These are phyloP conservation scores for Tephrocybe sp. DNA, from an alignment of 768 basidiomycete species.

Conservation along the genomic window DNA sequence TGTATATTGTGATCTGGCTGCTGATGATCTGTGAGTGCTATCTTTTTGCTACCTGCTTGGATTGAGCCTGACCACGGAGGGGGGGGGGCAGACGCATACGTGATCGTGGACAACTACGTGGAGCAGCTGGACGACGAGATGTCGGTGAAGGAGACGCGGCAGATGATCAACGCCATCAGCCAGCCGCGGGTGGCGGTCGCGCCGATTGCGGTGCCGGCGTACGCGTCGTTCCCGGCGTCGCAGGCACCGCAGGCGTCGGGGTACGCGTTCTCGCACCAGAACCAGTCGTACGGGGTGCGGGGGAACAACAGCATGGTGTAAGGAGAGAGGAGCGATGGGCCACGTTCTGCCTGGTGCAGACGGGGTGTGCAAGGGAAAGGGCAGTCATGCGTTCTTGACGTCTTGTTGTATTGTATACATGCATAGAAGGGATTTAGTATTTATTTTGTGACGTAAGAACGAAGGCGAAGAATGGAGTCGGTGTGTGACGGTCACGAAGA, in stretches of 20 bases:
- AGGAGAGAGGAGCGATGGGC: conserved; percentile 3
- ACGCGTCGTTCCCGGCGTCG: conserved; percentile 13
- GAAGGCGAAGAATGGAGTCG: background rate
- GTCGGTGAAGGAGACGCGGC: conserved; percentile 24
- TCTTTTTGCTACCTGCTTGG: background rate
- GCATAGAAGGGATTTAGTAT: conserved; percentile 11
- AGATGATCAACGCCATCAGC: conserved; percentile 23
- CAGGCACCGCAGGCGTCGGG: conserved; percentile 9
- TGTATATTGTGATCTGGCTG: conserved; percentile 53
- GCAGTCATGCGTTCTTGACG: conserved; percentile 21
- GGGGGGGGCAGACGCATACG: conserved; percentile 41
- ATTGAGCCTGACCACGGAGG: background rate
- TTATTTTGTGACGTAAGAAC: too few relatives aligned
- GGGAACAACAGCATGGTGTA: conserved; percentile 19
- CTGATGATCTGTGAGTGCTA: conserved; percentile 54
- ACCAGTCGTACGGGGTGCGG: conserved; percentile 17
- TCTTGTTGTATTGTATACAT: conserved; percentile 14
- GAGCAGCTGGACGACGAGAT: conserved; percentile 55
- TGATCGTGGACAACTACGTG: conserved; percentile 52
- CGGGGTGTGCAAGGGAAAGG: conserved; percentile 7
- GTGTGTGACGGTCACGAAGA: background rate
- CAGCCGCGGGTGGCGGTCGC: conserved; percentile 18
- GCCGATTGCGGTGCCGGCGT: conserved; percentile 23
- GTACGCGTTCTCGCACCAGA: conserved; percentile 17
- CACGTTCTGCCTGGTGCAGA: conserved; percentile 18